Base-by-base conservation (phyloP, 2,329 filamentous ascomycete genomes). In the Penicillium capsulatum region DNA sequence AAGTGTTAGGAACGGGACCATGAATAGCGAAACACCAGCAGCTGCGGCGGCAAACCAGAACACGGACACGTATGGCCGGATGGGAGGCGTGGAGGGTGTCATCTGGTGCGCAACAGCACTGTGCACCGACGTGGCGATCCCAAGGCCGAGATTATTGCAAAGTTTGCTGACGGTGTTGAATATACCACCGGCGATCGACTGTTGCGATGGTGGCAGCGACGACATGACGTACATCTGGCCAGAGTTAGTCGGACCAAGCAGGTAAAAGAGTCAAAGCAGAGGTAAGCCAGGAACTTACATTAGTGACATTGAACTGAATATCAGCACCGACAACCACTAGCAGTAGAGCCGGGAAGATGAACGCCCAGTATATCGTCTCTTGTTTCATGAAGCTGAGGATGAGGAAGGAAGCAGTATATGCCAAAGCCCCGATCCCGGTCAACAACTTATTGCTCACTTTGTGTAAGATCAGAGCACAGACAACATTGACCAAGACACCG, bases 301-400 rank as follows among this genome's bases (percentile, higher is more conserved):
- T 85, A 3, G 77, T 75, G 15, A 85, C 81, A 44, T 84, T 83
- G 59, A 84, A 85, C 42, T 84, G 76, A 22, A 86, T 75, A 54
- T 85, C 83, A 0, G 80, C 80, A 1, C 82, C 82, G 3, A 83
- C 66, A 1, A 84, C 81, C 15, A 75, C 73, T 17, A 85, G 60
- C 11, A 80, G 61, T 27, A 84, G 61, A 0, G 73, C 73, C 0
- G 81, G 79, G 55, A 85, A 85, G 4, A 76, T 71, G 44, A 82
- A 79, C 0, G 74, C 74, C 81, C 81, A 86, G 57, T 85, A 85
- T 13, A 67, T 72, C 39, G 72, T 73, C 7, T 74, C 68, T 1
- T 71, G 57, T 27, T 67, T 63, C 52, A 82, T 77, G 34, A 83
- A 70, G 0, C 77, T 74, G 24, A 80, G 67, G 4, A 86, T 67